Evolutionary conservation across 2,329 filamentous ascomycete genomes (phyloP), one percentile per base, ranked within the genome.

Genomic region (Rutstroemia sydowiana): DNA sequence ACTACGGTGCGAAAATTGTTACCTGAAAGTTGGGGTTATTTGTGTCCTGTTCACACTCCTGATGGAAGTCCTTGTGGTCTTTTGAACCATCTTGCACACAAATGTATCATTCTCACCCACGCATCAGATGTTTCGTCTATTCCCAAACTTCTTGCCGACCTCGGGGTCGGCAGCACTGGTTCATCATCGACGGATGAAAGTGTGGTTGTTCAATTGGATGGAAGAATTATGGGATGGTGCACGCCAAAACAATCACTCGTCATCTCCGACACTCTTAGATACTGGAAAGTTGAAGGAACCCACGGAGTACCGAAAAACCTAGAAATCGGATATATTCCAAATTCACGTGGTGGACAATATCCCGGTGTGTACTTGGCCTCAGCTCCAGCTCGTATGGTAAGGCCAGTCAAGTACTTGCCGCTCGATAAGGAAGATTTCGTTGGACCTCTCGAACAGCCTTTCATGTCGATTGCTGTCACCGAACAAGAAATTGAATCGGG

Each of bases 401-500:
- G 93, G 55, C 91, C 92, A 1, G 88, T 95, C 62, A 95, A 92
- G 69, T 95, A 97, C 66, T 77, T 98, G 26, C 85, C 91, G 3
- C 76, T 95, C 3, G 87, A 88, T 55, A 88, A 87, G 67, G 76
- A 87, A 61, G 93, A 98, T 70, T 90, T 82, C 57, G 87, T 98
- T 31, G 93, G 93, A 9, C 87, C 93, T 0, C 88, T 95, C 59
- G 93, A 98, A 70, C 93, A 98, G 71, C 91, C 92, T 0, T 97
- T 93, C 74, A 96, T 98, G 92, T 90, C 90, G 45, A 95, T 98
- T 66, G 91, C 93, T 20, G 91, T 90, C 61, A 84, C 88, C n/a
- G 85, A 91, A 45, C 78, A 84, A 31, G 93, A 98, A 68, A 82
- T 97, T 55, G 78, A 87, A 26, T 87, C 89, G n/a, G 89, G 89